Evolutionary conservation across 164 flowering plant species (phyloP), one percentile per base, ranked within the genome.

Genomic region (Pachysandra terminalis): DNA sequence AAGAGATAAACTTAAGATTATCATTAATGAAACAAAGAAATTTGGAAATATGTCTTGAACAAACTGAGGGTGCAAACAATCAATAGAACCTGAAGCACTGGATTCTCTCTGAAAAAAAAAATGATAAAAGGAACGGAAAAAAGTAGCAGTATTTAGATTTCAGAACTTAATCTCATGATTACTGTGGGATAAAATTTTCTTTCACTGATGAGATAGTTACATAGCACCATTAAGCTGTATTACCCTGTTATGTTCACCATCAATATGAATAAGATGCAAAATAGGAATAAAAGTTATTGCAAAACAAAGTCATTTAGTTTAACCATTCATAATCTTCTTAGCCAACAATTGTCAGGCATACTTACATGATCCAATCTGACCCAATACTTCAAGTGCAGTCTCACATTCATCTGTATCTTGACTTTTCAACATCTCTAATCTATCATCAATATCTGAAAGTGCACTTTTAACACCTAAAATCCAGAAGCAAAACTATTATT

Each of bases 341-440:
- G 40, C 28, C 63, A 28, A 25, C 61, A 26, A 17, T 16, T 0
- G 7, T 21, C 19, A 52, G 10, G 40, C 25, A 67, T 72, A 84
- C 99, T 87, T 80, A 95, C 99, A 81, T 55, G 86, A 80, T 61
- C 97, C 97, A 60, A 90, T 86, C 61, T 90, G 89, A 73, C 98
- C 99, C 58, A 92, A 62, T 64, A 96, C 93, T 76, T 95, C 97
- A 65, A 90, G 80, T 59, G 94, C 96, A 71, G 81, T 80, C 84
- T 90, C 96, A 75, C 75, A 82, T 81, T 90, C 99, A 81, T 89
- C 90, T 59, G 79, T 73, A 68, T 87, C 87, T 74, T 78, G 80
- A 74, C 62, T 73, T 68, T 82, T 86, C 70, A 82, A 51, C 23
- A 70, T 72, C 70, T 61, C 84, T 61, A 92, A 80, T 73, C 84